Evolutionary conservation across 768 basidiomycete genomes (phyloP), one percentile per base, ranked within the genome.

Genomic region (Lactarius sp.): DNA sequence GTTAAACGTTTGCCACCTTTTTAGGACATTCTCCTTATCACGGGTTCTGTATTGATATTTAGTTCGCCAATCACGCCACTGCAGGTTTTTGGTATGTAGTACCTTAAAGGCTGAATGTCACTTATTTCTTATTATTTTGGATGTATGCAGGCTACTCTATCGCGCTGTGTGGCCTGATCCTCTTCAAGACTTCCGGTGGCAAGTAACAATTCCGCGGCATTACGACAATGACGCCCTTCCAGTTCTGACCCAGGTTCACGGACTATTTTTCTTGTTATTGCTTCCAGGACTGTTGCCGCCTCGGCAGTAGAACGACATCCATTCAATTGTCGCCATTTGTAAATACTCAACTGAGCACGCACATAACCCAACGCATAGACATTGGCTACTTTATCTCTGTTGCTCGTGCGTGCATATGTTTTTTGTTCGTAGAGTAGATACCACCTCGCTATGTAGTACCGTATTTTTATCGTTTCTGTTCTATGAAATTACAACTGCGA

Each of bases 11-110:
- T 8, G 1, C 3, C 16, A 13, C 41, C 10, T 10, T 14, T 12
- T 65, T 47, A 90, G 90, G 96, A 98, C 73, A 98, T 98, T 67
- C 83, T 99, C 33, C 85, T 98, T 64, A 94, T 99, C 75, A 81
- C 85, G 8, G 94, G 93, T 51, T 95, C 93, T 1, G 94, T 98
- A 37, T 73, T 94, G 59, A 77, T 96, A 61, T 96, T 96, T 71
- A 86, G 90, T 46, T 82, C 84, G n/a, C 73, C 75, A 13, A 85
- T 99, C 70, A 89, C 92, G 34, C 85, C 87, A 18, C 73, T 95
- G 14, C 96, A 99, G 73, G 80, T 96, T 37, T 80, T 95, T 71
- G 94, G 91, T 78, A 71, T 62, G 74, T 70, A n/a, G 4, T 27
- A 33, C 12, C n/a, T 31, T 47, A 20, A 3, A 18, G 16, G 6